phyloP scores from a whole-genome alignment of 1,139 yeast genomes.

The Blastobotrys aristatus region DNA sequence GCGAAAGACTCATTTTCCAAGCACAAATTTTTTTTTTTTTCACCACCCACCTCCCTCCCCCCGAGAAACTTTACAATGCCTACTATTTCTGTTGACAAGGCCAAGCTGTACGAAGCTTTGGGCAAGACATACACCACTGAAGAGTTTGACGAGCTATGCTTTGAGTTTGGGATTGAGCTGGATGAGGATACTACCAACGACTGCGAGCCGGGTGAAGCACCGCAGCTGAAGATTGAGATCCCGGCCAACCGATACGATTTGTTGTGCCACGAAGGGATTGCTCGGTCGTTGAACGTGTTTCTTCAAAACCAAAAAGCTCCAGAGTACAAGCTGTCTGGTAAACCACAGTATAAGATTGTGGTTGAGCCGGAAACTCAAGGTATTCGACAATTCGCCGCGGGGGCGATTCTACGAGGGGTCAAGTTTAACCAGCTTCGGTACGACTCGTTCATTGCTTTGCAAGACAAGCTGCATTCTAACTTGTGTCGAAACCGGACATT shows the following conservation, averaged over 20 bases:
- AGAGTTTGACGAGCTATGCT: slow-evolving; percentile 95
- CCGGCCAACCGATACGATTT: slow-evolving; percentile 97
- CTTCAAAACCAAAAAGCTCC: slow-evolving; percentile 68
- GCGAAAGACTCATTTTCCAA: too few species aligned
- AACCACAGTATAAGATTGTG: slow-evolving; percentile 45
- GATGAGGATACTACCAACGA: slow-evolving; percentile 72
- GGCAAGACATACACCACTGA: slow-evolving; percentile 80
- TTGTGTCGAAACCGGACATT: slow-evolving; percentile 94
- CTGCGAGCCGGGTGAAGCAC: slow-evolving; percentile 61
- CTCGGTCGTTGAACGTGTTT: slow-evolving; percentile 89
- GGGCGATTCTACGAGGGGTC: slow-evolving; percentile 83
- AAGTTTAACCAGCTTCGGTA: slow-evolving; percentile 77
- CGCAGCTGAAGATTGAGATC: slow-evolving; percentile 92
- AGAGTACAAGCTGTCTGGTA: slow-evolving; percentile 50
- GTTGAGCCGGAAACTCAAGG: slow-evolving; percentile 67
- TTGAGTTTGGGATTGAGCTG: slow-evolving; percentile 94
- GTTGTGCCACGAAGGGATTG: slow-evolving; percentile 97
- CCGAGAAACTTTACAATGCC: slow-evolving; percentile 72
- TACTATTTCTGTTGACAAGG: slow-evolving; percentile 91
- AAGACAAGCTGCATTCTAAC: slow-evolving; percentile 93
- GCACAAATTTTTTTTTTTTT: neutral
- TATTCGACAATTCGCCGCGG: slow-evolving; percentile 90
- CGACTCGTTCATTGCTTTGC: slow-evolving; percentile 91
- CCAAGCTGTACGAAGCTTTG: slow-evolving; percentile 76
- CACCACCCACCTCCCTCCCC: neutral